Conservation (phyloP, 2,329 filamentous ascomycete species). For the Penicillium janthinellum region DNA sequence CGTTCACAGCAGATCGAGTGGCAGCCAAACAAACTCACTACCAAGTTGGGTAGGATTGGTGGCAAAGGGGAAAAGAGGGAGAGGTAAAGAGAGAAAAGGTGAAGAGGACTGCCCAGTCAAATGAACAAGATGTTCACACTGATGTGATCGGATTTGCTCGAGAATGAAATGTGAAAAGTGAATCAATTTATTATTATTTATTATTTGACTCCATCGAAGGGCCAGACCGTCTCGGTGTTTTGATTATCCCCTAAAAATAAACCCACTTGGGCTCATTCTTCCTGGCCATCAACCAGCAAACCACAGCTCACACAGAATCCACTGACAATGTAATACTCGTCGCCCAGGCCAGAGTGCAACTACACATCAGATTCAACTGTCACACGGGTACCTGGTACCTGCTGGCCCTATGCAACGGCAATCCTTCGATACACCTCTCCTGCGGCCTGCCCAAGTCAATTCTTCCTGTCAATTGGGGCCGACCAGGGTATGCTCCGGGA, state of each 20-base stretch:
- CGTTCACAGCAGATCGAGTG: background rate
- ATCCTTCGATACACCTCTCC: background rate
- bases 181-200: too few species aligned
- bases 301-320: background rate
- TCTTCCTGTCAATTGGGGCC: background rate
- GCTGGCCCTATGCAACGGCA: constrained; percentile 10
- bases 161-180: background rate
- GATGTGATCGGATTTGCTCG: background rate
- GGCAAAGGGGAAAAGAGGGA: constrained; percentile 13
- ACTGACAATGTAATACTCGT: too few species aligned
- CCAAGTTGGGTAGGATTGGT: constrained; percentile 9
- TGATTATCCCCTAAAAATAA: constrained; percentile 19
- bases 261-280: constrained; percentile 13
- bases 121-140: background rate
- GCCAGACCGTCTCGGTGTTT: background rate
- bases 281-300: background rate
- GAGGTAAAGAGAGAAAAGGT: constrained; percentile 9
- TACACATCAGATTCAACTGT: constrained; percentile 1
- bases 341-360: too few species aligned
- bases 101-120: constrained; percentile 1
- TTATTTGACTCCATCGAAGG: background rate
- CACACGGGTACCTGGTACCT: constrained; percentile 25
- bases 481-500: background rate
- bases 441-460: background rate
- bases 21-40: background rate